These are phyloP conservation scores for Pyrus betulifolia DNA, from an alignment of 306 rosid genomes.

Conservation along the genomic window DNA sequence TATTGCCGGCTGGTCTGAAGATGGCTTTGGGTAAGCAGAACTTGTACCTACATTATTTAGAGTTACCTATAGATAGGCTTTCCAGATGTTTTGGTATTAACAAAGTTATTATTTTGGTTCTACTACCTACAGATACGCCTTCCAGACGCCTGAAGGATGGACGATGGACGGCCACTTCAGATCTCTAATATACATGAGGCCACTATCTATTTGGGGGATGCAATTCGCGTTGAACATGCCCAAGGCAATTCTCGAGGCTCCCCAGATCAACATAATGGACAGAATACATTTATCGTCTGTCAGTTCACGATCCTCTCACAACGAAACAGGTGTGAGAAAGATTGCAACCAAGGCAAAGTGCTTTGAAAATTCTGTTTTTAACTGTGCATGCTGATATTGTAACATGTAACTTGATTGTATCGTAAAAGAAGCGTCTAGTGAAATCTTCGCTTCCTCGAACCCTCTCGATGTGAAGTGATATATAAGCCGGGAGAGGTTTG, in stretches of 20 bases:
- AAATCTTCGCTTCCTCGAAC: conserved; percentile 14
- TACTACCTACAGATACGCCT: conserved; percentile 57
- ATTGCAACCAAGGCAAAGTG: conserved; percentile 64
- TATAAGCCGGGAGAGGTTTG: conserved; percentile 5
- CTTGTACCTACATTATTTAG: background rate
- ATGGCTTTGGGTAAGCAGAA: conserved; percentile 81
- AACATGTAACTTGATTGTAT: conserved; percentile 11
- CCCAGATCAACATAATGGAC: conserved; percentile 80
- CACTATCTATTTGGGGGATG: conserved; percentile 93
- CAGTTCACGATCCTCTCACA: conserved; percentile 39
- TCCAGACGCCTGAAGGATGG: conserved; percentile 97
- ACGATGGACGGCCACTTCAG: conserved; percentile 84
- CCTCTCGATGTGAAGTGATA: conserved; percentile 4
- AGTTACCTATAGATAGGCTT: background rate
- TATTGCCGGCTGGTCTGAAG: conserved; percentile 93
- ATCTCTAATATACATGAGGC: conserved; percentile 92
- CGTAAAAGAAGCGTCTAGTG: conserved; percentile 30
- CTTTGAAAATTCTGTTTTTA: conserved; percentile 63
- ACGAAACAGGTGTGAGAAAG: conserved; percentile 67
- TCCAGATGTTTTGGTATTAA: background rate
- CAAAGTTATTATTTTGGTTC: background rate
- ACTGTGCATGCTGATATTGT: conserved; percentile 68
- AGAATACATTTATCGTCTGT: conserved; percentile 70
- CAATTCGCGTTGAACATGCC: conserved; percentile 74
- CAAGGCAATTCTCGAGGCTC: conserved; percentile 89